Evolutionary conservation across 2,329 filamentous ascomycete genomes (phyloP).

Genomic region (Epichloe sp.): DNA sequence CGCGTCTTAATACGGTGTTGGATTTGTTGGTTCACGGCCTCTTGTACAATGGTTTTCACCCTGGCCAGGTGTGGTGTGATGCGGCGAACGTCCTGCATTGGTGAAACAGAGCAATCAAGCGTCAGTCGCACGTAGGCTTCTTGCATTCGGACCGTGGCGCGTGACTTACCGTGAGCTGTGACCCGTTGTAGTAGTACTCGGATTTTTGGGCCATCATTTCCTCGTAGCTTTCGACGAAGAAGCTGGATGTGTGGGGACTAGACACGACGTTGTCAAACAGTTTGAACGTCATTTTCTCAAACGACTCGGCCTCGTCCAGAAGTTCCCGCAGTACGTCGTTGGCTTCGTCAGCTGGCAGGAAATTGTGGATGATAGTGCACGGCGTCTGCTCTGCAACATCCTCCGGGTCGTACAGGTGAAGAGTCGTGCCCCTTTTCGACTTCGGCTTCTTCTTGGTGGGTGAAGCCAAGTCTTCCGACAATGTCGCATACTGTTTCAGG

Average conservation of each 20-base stretch:
- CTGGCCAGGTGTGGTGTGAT: constrained; percentile 61
- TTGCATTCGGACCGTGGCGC: neutral
- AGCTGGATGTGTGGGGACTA: constrained; percentile 70
- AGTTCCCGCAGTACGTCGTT: constrained; percentile 64
- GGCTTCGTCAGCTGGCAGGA: constrained; percentile 59
- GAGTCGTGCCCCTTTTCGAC: constrained; percentile 65
- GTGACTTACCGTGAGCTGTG: constrained; percentile 42
- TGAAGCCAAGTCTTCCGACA: constrained; percentile 5
- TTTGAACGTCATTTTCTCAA: constrained; percentile 62
- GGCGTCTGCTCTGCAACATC: constrained; percentile 77
- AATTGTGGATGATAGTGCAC: constrained; percentile 87
- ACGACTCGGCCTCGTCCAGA: constrained; percentile 57
- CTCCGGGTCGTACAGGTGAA: constrained; percentile 70
- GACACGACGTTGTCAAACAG: constrained; percentile 79
- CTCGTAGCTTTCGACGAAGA: constrained; percentile 66
- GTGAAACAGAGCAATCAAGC: neutral
- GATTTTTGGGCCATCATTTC: constrained; percentile 58
- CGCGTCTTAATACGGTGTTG: constrained; percentile 51
- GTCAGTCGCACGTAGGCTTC: neutral
- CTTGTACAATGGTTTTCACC: constrained; percentile 57
- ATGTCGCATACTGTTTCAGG: constrained; percentile 36
- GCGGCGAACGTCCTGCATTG: constrained; percentile 54
- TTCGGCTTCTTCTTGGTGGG: constrained; percentile 36
- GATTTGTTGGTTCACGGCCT: constrained; percentile 69
- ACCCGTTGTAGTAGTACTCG: constrained; percentile 80